Evolutionary conservation across 208 protist species (phyloP).

Genomic region (Acanthamoeba castellanii): DNA sequence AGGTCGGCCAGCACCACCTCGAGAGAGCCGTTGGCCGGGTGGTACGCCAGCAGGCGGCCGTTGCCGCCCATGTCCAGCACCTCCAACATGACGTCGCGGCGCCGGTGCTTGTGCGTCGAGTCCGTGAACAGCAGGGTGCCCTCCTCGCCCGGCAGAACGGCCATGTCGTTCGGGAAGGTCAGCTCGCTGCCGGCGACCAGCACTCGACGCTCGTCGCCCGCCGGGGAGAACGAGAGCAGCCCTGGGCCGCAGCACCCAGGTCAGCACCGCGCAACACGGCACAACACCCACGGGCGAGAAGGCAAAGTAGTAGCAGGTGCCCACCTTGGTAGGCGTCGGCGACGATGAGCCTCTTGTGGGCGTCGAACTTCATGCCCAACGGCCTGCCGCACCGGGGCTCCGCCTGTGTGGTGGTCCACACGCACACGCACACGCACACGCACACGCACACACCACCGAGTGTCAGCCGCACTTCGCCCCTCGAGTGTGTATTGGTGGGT

Average conservation of each 20-base stretch:
- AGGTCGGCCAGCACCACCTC: conserved; percentile 10
- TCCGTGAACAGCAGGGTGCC: conserved; percentile 43
- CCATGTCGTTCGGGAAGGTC: neutral
- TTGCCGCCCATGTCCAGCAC: conserved; percentile 55
- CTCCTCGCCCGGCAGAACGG: neutral
- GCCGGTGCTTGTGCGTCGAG: neutral
- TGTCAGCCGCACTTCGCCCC: too few relatives aligned
- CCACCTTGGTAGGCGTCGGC: conserved; percentile 19
- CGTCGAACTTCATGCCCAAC: conserved; percentile 25
- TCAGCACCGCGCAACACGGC: neutral
- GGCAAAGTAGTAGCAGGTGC: neutral
- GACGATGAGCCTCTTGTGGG: neutral
- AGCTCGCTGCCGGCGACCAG: neutral
- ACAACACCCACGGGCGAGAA: neutral
- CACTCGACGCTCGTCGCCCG: neutral
- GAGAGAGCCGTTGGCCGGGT: conserved; percentile 19
- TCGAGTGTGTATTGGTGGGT: too few relatives aligned
- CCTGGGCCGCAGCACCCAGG: neutral
- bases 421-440: too few relatives aligned
- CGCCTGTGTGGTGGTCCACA: neutral
- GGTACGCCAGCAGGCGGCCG: conserved; percentile 49
- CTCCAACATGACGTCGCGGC: conserved; percentile 24
- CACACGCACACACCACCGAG: neutral
- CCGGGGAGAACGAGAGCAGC: neutral
- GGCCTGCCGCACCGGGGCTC: conserved; percentile 42